Evolutionary conservation across 2,329 filamentous ascomycete species (phyloP).

Genomic region (Clonostachys rosea): DNA sequence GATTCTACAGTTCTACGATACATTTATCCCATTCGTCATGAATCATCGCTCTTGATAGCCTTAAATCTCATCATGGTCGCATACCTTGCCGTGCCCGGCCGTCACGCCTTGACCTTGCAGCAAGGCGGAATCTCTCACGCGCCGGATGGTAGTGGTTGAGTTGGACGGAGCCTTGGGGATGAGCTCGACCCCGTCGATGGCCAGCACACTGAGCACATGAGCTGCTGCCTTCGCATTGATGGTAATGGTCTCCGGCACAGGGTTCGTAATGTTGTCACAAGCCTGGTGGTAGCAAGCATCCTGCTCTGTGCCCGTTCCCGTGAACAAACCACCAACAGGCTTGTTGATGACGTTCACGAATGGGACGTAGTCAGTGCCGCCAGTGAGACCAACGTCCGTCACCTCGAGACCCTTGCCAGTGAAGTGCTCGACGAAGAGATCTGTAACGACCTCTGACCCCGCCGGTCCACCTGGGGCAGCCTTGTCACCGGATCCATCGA

Average conservation of each 20-base stretch:
- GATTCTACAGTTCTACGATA: no score
- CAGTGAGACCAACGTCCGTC: conserved; percentile 19
- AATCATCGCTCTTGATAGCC: no score
- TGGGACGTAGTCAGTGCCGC: conserved; percentile 56
- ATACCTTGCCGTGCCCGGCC: conserved; percentile 1
- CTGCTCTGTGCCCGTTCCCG: conserved; percentile 49
- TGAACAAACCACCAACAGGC: conserved; percentile 53
- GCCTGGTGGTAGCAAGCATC: conserved; percentile 21
- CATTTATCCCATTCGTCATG: no score
- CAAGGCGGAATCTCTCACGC: neutral
- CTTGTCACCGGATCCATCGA: conserved; percentile 24
- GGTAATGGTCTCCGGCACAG: conserved; percentile 20
- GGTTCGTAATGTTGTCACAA: conserved; percentile 26
- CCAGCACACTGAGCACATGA: conserved; percentile 25
- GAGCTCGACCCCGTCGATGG: conserved; percentile 11
- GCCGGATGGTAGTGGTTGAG: conserved; percentile 3
- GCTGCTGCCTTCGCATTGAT: conserved; percentile 38
- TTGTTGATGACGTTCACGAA: conserved; percentile 49
- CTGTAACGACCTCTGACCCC: conserved; percentile 21
- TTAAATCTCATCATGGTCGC: conserved; percentile 2
- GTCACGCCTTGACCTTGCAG: neutral
- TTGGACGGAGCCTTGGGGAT: conserved; percentile 15
- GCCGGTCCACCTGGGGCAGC: conserved; percentile 26
- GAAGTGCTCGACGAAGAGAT: conserved; percentile 25
- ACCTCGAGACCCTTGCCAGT: conserved; percentile 21